Evolutionary conservation across 1,284 basidiomycete genomes (phyloP).

Genomic region (Bjerkandera adusta): DNA sequence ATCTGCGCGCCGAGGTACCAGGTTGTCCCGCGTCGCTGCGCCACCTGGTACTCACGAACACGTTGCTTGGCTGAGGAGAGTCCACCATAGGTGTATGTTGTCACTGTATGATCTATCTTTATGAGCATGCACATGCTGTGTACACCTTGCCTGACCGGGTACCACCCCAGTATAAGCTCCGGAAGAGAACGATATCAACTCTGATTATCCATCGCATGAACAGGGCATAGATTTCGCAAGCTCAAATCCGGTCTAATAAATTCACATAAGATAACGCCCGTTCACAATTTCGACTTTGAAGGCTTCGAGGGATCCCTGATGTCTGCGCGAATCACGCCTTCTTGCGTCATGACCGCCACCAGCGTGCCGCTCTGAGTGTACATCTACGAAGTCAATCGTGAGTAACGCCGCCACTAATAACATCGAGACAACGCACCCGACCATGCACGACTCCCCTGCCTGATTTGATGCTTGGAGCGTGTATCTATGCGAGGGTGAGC

Average conservation of each 20-base stretch:
- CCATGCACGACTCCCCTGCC: slow-evolving; percentile 79
- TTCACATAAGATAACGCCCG: no score
- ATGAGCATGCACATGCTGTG: no score
- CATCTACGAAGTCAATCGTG: slow-evolving; percentile 43
- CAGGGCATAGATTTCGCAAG: no score
- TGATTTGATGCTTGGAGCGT: slow-evolving; percentile 62
- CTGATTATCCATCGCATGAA: no score
- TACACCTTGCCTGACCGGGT: no score
- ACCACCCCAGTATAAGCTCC: no score
- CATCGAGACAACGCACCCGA: slow-evolving; percentile 42
- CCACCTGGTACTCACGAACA: slow-evolving; percentile 5
- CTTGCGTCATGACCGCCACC: slow-evolving; percentile 79
- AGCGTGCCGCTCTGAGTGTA: slow-evolving; percentile 72
- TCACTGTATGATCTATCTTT: slow-evolving; percentile 13
- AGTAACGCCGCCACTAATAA: neutral
- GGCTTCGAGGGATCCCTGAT: slow-evolving; percentile 34
- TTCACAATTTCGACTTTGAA: slow-evolving; percentile 41
- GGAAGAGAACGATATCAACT: no score
- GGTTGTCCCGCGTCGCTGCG: slow-evolving; percentile 21
- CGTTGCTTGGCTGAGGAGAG: slow-evolving; percentile 13
- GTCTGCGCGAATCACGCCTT: slow-evolving; percentile 74
- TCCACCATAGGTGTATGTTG: slow-evolving; percentile 13
- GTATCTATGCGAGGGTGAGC: slow-evolving; percentile 43
- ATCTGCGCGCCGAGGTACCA: slow-evolving; percentile 21
- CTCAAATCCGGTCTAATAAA: no score